Evolutionary conservation across 2,329 filamentous ascomycete genomes (phyloP), one percentile per base, ranked within the genome.

Genomic region (Pseudonectria buxi): DNA sequence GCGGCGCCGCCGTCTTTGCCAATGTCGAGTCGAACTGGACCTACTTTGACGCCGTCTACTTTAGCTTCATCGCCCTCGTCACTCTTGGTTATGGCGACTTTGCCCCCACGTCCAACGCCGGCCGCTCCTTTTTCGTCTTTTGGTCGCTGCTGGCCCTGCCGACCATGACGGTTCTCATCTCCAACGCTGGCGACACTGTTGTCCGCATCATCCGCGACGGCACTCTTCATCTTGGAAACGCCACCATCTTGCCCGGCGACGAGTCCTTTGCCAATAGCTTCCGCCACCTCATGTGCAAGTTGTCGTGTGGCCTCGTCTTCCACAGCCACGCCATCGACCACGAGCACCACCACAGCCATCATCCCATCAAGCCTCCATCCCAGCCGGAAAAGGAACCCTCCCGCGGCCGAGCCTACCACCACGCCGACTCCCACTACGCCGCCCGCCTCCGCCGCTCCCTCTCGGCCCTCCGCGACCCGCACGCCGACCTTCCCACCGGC

Each of bases 51-150:
- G 75, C 80, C 0, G 70, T 95, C 28, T 95, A 95, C 61, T 94
- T 95, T 55, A 80, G 81, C 47, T 95, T 92, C 57, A 78, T 87
- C 24, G 82, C 81, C 3, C 73, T 95, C 15, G 69, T 88, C 2
- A 95, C 89, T 0, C 85, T 95, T 26, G 89, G 89, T 1, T 95
- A 94, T 49, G 89, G 89, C 4, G 87, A 94, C 46, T 59, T 82
- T 5, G 78, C 80, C 2, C 87, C 87, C 0, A 67, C 78, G n/a
- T 85, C 81, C 2, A 89, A 88, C 44, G 73, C 80, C 0, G 86
- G 85, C 2, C 81, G 85, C 36, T 78, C 85, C 0, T 94, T 95
- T 57, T 95, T 94, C 51, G 85, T 95, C n/a, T 81, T 95, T 37
- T 95, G 89, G 89, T 86, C 81, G 11, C 59, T 95, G 2, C 72